Percentiles rank a stretch among this genome's conserved stretches.
phyloP scores from a whole-genome alignment of 2,329 filamentous ascomycete genomes.

The Ascochyta fabae region DNA sequence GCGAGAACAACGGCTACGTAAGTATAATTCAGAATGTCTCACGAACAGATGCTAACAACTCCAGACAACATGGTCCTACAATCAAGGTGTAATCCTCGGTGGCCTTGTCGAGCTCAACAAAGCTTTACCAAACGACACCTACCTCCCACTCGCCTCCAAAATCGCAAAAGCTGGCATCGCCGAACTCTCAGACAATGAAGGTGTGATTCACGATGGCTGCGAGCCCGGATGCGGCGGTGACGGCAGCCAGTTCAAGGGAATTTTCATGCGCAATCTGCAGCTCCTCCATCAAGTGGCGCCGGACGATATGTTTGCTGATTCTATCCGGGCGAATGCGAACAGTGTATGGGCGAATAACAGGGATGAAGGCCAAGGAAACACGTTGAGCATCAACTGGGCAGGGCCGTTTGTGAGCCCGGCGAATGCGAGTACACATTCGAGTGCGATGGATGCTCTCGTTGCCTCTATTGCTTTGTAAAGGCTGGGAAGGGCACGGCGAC shows the following conservation, averaged over 20 bases:
- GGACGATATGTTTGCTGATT: slow-evolving; percentile 57
- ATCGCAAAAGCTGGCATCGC: slow-evolving; percentile 51
- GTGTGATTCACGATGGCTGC: slow-evolving; percentile 52
- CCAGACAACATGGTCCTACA: slow-evolving; percentile 59
- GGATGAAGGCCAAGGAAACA: slow-evolving; percentile 54
- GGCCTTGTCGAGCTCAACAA: slow-evolving; percentile 62
- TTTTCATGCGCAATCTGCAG: slow-evolving; percentile 70
- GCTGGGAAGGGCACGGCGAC: background rate
- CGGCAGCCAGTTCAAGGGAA: slow-evolving; percentile 73
- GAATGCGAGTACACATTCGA: slow-evolving; percentile 67
- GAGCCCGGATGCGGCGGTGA: slow-evolving; percentile 49
- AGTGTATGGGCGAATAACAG: slow-evolving; percentile 69
- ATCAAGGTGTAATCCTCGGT: slow-evolving; percentile 67
- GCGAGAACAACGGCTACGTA: slow-evolving; percentile 58
- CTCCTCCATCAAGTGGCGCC: slow-evolving; percentile 62
- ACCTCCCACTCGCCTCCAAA: slow-evolving; percentile 44
- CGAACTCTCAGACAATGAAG: slow-evolving; percentile 45
- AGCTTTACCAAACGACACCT: slow-evolving; percentile 47
- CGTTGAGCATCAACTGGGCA: slow-evolving; percentile 69
- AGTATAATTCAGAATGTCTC: background rate
- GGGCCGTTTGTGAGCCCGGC: slow-evolving; percentile 62
- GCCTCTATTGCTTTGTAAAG: slow-evolving; percentile 54
- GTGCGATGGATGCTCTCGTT: slow-evolving; percentile 70
- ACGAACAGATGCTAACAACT: background rate
- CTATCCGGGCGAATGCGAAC: slow-evolving; percentile 68